phyloP scores from a whole-genome alignment of 139 green algal genomes.

The Tetradesmus lagerheimii region DNA sequence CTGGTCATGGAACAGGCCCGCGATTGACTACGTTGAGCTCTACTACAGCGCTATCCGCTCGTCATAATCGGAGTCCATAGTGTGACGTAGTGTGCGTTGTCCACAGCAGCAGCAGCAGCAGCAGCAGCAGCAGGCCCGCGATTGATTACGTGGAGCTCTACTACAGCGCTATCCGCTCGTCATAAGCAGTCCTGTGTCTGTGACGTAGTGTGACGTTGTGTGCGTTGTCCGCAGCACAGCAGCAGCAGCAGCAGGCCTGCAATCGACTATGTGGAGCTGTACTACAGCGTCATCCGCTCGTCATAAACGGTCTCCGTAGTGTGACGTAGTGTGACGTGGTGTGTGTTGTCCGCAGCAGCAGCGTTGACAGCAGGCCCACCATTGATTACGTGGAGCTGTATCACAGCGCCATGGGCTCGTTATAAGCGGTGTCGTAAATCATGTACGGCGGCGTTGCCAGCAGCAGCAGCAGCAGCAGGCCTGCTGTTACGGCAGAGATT shows the following conservation, averaged over 20 bases:
- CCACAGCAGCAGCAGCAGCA: neutral
- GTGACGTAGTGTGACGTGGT: neutral
- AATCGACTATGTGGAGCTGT: slow-evolving; percentile 98
- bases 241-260: slow-evolving; percentile 73
- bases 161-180: slow-evolving; percentile 63
- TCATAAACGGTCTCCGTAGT: neutral
- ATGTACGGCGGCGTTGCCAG: no score
- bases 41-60: slow-evolving; percentile 80
- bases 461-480: no score
- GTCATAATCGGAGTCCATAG: neutral
- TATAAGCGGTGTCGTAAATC: no score
- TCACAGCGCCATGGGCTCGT: no score
- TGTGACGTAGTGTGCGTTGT: neutral
- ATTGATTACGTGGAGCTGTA: no score
- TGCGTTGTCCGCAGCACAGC: no score
- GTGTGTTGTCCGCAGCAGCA: neutral
- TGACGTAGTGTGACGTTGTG: no score
- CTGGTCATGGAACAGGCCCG: slow-evolving; percentile 94
- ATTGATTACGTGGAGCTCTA: slow-evolving; percentile 98
- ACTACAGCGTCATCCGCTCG: slow-evolving; percentile 71
- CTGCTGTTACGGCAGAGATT: no score
- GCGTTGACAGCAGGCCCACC: no score
- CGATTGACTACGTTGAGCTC: slow-evolving; percentile 97
- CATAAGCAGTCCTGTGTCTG: neutral
- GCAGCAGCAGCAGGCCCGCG: slow-evolving; percentile 69